phyloP scores from a whole-genome alignment of 176 grass and related monocot species.

The Carex parvula region DNA sequence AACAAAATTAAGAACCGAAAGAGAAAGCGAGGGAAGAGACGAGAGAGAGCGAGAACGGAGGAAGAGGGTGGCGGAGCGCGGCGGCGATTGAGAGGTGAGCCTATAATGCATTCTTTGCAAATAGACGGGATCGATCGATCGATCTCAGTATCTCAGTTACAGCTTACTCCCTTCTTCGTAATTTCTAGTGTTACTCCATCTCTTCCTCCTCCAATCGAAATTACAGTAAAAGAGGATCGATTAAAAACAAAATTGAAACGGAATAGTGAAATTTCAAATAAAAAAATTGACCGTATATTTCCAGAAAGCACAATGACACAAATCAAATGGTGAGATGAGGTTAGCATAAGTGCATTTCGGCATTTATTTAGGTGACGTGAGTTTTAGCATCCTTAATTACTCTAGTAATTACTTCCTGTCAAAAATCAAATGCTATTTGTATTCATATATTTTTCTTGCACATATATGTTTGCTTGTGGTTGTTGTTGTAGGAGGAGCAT shows the following conservation, averaged over 20 bases:
- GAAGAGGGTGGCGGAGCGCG: not conserved
- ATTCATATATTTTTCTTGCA: no score
- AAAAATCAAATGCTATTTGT: not conserved
- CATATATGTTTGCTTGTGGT: not conserved
- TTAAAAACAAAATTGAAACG: not conserved
- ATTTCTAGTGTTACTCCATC: not conserved
- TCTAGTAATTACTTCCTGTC: not conserved
- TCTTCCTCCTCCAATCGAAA: not conserved
- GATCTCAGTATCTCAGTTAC: not conserved
- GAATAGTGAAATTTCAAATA: not conserved
- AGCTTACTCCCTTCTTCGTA: not conserved
- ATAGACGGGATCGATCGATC: not conserved
- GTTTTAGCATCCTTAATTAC: not conserved
- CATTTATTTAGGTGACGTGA: not conserved
- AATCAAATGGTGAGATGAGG: no score
- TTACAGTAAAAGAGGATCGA: not conserved
- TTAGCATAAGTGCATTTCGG: not conserved
- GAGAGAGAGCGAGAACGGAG: not conserved
- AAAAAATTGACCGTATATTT: not conserved
- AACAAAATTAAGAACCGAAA: not conserved
- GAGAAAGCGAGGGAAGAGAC: not conserved
- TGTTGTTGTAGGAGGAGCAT: constrained; percentile 8
- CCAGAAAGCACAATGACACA: not conserved
- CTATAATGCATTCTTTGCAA: not conserved
- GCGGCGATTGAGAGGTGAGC: not conserved